Percentiles rank a stretch among this genome's conserved stretches.
These are phyloP conservation scores for Alternaria alternata DNA, from an alignment of 2,329 filamentous ascomycete genomes.

Conservation along the genomic window DNA sequence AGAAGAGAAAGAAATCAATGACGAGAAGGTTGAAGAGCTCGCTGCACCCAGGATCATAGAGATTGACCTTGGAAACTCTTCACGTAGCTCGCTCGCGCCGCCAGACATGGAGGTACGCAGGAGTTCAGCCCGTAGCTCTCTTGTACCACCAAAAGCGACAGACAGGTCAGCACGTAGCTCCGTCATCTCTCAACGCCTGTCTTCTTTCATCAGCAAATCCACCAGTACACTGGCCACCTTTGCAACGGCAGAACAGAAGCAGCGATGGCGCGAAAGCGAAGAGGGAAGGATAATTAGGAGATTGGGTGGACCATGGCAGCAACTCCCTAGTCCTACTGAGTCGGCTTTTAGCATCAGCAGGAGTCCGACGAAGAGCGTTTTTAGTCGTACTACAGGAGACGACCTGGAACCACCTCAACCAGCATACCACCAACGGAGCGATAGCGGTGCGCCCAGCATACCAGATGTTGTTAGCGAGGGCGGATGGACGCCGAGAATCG, in stretches of 20 bases:
- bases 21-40: constrained; percentile 5
- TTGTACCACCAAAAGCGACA: constrained; percentile 1
- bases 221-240: constrained; percentile 1
- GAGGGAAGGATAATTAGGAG: constrained; percentile 30
- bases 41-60: constrained; percentile 11
- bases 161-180: constrained; percentile 12
- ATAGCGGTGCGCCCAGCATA: constrained; percentile 26
- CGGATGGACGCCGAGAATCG: constrained; percentile 29
- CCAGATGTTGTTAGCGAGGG: constrained; percentile 26
- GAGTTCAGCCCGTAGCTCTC: constrained; percentile 6
- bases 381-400: constrained; percentile 7
- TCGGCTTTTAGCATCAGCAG: constrained; percentile 8
- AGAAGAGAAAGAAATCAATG: constrained; percentile 6
- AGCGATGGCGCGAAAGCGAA: constrained; percentile 31
- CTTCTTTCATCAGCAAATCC: constrained; percentile 10
- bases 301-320: constrained; percentile 31
- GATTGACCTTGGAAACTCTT: constrained; percentile 11
- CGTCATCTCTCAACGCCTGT: constrained; percentile 16
- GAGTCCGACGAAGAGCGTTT: constrained; percentile 11
- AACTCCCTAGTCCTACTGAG: constrained; percentile 14
- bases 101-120: constrained; percentile 4
- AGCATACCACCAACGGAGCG: constrained; percentile 15
- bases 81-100: neutral
- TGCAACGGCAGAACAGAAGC: constrained; percentile 21
- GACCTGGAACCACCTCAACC: neutral